These are phyloP conservation scores for Rhizophlyctis rosea DNA, from an alignment of 192 early-diverging fungal species.

Conservation along the genomic window DNA sequence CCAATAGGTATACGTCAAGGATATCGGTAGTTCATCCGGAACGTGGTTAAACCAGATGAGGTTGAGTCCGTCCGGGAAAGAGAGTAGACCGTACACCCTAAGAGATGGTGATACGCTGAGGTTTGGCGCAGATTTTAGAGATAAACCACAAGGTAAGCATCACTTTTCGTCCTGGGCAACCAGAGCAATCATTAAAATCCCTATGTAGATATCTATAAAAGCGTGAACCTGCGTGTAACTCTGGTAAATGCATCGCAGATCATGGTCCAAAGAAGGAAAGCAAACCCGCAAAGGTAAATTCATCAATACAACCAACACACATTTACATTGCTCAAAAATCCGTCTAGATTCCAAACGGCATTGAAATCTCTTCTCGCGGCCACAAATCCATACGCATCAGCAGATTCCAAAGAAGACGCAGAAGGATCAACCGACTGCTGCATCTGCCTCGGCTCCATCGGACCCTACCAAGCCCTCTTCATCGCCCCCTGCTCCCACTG, in stretches of 20 bases:
- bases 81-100: constrained; percentile 75
- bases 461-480: constrained; percentile 59
- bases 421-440: constrained; percentile 53
- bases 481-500: constrained; percentile 64
- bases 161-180: neutral
- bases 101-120: constrained; percentile 57
- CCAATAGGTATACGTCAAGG: constrained; percentile 81
- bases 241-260: constrained; percentile 55
- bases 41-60: constrained; percentile 96
- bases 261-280: constrained; percentile 41
- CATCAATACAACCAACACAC: neutral
- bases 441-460: constrained; percentile 55
- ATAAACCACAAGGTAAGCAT: constrained; percentile 46
- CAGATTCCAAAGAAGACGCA: no score
- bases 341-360: constrained; percentile 42
- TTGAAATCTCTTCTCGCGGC: constrained; percentile 51
- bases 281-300: constrained; percentile 52
- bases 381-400: constrained; percentile 50
- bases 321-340: constrained; percentile 6
- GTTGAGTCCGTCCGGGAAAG: constrained; percentile 81
- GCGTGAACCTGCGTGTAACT: constrained; percentile 42
- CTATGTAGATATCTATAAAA: constrained; percentile 45
- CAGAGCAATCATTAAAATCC: neutral
- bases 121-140: constrained; percentile 62
- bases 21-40: constrained; percentile 95